Evolutionary conservation across 805 yeast species (phyloP).

Genomic region (Ogataea sp.): DNA sequence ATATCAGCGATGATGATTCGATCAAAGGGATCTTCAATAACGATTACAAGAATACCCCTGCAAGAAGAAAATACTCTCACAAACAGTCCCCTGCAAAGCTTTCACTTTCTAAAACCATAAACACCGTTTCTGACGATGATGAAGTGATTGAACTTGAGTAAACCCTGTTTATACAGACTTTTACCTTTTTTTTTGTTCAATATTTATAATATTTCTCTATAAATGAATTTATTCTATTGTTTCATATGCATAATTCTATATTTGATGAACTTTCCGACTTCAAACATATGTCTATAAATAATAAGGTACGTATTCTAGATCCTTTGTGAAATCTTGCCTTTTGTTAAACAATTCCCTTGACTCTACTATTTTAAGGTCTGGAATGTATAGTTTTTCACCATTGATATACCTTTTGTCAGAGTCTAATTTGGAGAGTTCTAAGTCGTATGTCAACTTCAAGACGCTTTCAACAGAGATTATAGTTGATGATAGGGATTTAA

Average conservation of each 20-base stretch:
- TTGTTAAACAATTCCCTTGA: conserved; percentile 18
- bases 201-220: not conserved
- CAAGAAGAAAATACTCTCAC: not conserved
- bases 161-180: not conserved
- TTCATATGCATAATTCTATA: no score
- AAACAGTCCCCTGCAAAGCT: not conserved
- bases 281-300: not conserved
- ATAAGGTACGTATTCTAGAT: not conserved
- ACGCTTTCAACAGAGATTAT: conserved; percentile 33
- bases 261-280: no score
- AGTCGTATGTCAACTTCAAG: conserved; percentile 29
- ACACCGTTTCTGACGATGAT: not conserved
- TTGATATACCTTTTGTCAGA: conserved; percentile 4
- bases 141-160: not conserved
- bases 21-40: not conserved
- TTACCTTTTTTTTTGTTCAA: not conserved
- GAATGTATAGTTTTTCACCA: conserved; percentile 22
- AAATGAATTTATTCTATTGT: not conserved
- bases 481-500: conserved; percentile 30
- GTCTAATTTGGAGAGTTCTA: conserved; percentile 5
- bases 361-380: conserved; percentile 38
- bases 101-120: conserved; percentile 2
- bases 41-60: not conserved
- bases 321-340: not conserved
- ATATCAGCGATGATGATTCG: not conserved